Evolutionary conservation across 805 yeast genomes (phyloP).

Genomic region (Sporopachydermia quercuum): DNA sequence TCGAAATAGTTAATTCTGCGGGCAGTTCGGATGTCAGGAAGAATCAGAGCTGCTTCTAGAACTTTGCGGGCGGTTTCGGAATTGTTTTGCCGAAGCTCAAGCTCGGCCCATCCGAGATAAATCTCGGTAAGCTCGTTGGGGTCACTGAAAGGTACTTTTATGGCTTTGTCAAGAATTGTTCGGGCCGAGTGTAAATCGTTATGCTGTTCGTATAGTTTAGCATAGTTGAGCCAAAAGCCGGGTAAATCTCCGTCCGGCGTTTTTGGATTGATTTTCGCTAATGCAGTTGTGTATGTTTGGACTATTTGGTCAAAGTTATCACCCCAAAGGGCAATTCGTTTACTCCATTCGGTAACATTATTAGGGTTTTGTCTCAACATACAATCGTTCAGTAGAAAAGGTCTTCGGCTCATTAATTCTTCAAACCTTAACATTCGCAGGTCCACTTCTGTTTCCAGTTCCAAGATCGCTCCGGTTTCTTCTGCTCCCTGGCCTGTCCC

Average conservation of each 20-base stretch:
- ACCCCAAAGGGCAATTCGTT: constrained; percentile 35
- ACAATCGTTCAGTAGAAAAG: constrained; percentile 50
- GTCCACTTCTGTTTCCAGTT: constrained; percentile 23
- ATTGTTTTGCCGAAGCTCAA: constrained; percentile 37
- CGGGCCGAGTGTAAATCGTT: constrained; percentile 46
- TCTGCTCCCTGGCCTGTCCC: constrained; percentile 10
- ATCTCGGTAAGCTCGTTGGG: constrained; percentile 52
- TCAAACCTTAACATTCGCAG: constrained; percentile 35
- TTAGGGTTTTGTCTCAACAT: constrained; percentile 45
- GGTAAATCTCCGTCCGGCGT: constrained; percentile 30
- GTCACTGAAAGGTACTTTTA: constrained; percentile 51
- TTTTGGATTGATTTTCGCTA: constrained; percentile 49
- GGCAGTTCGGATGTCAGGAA: constrained; percentile 20
- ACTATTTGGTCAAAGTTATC: constrained; percentile 28
- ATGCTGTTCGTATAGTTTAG: constrained; percentile 42
- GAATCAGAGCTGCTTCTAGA: constrained; percentile 25
- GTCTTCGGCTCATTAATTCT: constrained; percentile 38
- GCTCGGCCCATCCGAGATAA: constrained; percentile 65
- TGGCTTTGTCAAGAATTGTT: constrained; percentile 45
- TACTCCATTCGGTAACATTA: constrained; percentile 54
- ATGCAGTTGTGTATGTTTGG: constrained; percentile 48
- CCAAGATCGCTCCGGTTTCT: constrained; percentile 5
- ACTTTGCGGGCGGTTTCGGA: constrained; percentile 28
- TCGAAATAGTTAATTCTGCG: constrained; percentile 23
- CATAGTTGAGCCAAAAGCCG: constrained; percentile 57